A percentile compares a stretch with the other conserved stretches of the same genome.
These are phyloP conservation scores for Musa troglodytarum DNA, from an alignment of 176 grass and related monocot genomes.

Conservation along the genomic window DNA sequence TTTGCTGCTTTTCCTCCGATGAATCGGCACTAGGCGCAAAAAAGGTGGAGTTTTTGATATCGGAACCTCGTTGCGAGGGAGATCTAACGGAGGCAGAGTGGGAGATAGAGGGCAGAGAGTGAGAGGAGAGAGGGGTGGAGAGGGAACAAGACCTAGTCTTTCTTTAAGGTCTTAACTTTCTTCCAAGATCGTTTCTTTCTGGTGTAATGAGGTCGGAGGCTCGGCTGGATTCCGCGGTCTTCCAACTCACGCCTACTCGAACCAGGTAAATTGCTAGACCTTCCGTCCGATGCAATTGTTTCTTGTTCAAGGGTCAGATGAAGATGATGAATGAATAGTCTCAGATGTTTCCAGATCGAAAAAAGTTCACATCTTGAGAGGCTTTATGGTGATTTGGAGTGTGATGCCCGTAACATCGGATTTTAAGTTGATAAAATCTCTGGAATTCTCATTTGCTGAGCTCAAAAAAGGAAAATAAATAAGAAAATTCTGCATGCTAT, in stretches of 20 bases:
- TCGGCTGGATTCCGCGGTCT: slow-evolving; percentile 70
- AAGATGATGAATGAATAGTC: neutral
- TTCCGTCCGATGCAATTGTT: slow-evolving; percentile 3
- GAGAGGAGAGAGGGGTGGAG: neutral
- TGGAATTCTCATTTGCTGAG: neutral
- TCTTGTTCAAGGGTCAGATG: neutral
- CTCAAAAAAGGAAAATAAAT: neutral
- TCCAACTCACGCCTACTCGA: slow-evolving; percentile 89
- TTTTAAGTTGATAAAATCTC: too few relatives aligned
- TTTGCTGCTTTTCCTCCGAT: neutral
- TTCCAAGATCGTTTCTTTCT: neutral
- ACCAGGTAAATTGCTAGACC: slow-evolving; percentile 59
- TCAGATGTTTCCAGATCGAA: neutral
- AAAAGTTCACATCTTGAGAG: neutral
- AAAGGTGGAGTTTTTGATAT: neutral
- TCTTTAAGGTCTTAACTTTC: slow-evolving; percentile 2
- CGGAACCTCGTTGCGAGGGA: neutral
- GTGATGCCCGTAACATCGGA: neutral
- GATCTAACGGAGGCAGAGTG: slow-evolving; percentile 12
- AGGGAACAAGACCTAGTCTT: slow-evolving; percentile 14
- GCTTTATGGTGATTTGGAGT: neutral
- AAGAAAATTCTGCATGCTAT: neutral
- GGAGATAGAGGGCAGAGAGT: slow-evolving; percentile 1
- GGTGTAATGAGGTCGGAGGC: slow-evolving; percentile 59
- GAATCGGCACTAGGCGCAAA: neutral